Evolutionary conservation across 225 moss, liverwort and hornwort species (phyloP).

Genomic region (Marchantia paleacea): DNA sequence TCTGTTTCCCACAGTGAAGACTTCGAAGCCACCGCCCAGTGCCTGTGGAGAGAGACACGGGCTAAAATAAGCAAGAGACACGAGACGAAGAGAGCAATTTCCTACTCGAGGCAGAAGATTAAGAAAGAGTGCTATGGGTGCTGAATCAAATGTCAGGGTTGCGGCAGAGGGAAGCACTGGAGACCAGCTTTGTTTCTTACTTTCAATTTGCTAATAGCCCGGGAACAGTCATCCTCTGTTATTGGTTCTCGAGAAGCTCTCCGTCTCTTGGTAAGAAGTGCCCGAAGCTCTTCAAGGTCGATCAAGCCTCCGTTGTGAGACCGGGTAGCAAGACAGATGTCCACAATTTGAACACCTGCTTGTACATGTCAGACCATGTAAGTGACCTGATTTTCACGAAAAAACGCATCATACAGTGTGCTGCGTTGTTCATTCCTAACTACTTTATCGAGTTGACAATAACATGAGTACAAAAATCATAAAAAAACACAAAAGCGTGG

Average conservation of each 20-base stretch:
- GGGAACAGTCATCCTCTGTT: conserved; percentile 78
- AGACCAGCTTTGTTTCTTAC: conserved; percentile 9
- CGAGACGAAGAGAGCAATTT: no score
- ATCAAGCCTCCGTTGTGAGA: conserved; percentile 87
- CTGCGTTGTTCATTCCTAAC: neutral
- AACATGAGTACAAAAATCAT: no score
- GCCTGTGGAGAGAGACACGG: conserved; percentile 29
- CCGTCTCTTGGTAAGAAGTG: conserved; percentile 54
- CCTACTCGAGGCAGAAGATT: neutral
- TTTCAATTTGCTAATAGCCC: conserved; percentile 86
- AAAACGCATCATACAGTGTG: conserved; percentile 12
- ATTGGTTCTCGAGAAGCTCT: conserved; percentile 60
- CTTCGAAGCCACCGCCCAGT: conserved; percentile 82
- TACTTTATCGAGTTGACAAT: neutral
- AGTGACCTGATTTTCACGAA: conserved; percentile 22
- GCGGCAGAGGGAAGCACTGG: no score
- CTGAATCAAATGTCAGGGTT: neutral
- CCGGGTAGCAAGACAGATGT: conserved; percentile 72
- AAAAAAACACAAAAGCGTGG: no score
- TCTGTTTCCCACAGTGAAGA: conserved; percentile 63
- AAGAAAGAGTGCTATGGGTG: neutral
- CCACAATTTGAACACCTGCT: conserved; percentile 95
- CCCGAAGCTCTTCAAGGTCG: conserved; percentile 73
- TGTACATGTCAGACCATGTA: conserved; percentile 19
- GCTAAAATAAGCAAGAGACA: neutral